Percentiles rank a stretch among this genome's conserved stretches.
These are phyloP conservation scores for Pneumocystis carinii DNA, from an alignment of 1,139 yeast species.

Conservation along the genomic window DNA sequence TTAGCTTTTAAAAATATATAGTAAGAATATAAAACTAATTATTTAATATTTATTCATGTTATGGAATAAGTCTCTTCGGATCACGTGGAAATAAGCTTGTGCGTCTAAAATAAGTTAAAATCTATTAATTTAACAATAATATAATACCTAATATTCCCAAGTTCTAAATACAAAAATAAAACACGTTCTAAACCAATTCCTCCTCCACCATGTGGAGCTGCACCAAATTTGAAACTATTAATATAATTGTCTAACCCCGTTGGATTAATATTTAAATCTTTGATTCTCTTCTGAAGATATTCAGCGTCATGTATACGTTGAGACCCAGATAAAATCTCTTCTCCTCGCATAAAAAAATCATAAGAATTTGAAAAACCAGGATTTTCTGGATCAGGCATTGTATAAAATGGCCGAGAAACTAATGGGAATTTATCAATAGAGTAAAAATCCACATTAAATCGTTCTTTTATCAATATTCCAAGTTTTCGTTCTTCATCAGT, in stretches of 20 bases:
- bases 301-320: slow-evolving; percentile 95
- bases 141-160: slow-evolving; percentile 57
- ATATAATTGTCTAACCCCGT: slow-evolving; percentile 65
- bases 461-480: slow-evolving; percentile 82
- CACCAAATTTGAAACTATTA: slow-evolving; percentile 83
- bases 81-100: slow-evolving; percentile 98
- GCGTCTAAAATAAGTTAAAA: slow-evolving; percentile 34
- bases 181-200: slow-evolving; percentile 99
- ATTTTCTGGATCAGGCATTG: slow-evolving; percentile 95
- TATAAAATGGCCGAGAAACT: slow-evolving; percentile 92
- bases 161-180: slow-evolving; percentile 90
- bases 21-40: no score
- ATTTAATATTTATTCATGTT: not conserved
- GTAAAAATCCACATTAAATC: slow-evolving; percentile 93
- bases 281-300: slow-evolving; percentile 67
- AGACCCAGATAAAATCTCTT: slow-evolving; percentile 95
- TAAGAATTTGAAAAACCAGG: slow-evolving; percentile 43
- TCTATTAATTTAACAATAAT: not conserved
- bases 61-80: slow-evolving; percentile 82
- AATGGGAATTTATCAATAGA: slow-evolving; percentile 96
- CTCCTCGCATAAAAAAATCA: slow-evolving; percentile 99
- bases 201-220: slow-evolving; percentile 99
- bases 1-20: not conserved
- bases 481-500: slow-evolving; percentile 89
- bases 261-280: slow-evolving; percentile 69